These are phyloP conservation scores for Verticillium isaacii DNA, from an alignment of 2,329 filamentous ascomycete species.

Conservation along the genomic window DNA sequence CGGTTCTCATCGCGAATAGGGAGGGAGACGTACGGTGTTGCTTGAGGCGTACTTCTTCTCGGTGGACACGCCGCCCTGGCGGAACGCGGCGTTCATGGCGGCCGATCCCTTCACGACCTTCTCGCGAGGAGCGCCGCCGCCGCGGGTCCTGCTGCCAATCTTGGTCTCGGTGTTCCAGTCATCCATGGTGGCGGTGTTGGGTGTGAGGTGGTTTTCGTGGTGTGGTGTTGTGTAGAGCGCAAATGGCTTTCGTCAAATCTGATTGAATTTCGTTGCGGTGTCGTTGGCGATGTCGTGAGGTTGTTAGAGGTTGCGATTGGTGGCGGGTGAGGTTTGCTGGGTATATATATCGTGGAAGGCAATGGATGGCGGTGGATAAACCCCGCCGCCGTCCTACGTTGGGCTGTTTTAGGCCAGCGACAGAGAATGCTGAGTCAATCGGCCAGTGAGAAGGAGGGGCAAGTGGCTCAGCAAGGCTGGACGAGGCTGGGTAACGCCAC, in stretches of 20 bases:
- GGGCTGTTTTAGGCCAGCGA: background rate
- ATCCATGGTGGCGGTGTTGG: constrained; percentile 52
- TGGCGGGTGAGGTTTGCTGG: constrained; percentile 3
- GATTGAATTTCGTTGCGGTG: background rate
- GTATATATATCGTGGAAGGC: constrained; percentile 12
- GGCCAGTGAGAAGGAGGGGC: constrained; percentile 17
- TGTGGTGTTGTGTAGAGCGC: background rate
- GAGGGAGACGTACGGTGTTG: constrained; percentile 64
- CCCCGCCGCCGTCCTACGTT: background rate
- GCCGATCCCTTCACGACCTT: constrained; percentile 81
- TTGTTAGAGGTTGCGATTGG: background rate
- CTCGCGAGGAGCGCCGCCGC: constrained; percentile 66
- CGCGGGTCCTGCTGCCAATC: constrained; percentile 82
- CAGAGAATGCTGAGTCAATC: constrained; percentile 22
- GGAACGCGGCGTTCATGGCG: constrained; percentile 84
- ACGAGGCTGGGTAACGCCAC: background rate
- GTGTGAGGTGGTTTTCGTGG: constrained; percentile 11
- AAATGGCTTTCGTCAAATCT: background rate
- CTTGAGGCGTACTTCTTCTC: constrained; percentile 85
- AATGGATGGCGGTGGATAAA: constrained; percentile 24
- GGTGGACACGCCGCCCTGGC: constrained; percentile 72
- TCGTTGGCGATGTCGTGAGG: background rate
- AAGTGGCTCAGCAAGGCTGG: background rate
- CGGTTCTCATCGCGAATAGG: background rate
- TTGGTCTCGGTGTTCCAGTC: constrained; percentile 90